Evolutionary conservation across 768 basidiomycete genomes (phyloP), one percentile per base, ranked within the genome.

Genomic region (Rhizopogon sp.): DNA sequence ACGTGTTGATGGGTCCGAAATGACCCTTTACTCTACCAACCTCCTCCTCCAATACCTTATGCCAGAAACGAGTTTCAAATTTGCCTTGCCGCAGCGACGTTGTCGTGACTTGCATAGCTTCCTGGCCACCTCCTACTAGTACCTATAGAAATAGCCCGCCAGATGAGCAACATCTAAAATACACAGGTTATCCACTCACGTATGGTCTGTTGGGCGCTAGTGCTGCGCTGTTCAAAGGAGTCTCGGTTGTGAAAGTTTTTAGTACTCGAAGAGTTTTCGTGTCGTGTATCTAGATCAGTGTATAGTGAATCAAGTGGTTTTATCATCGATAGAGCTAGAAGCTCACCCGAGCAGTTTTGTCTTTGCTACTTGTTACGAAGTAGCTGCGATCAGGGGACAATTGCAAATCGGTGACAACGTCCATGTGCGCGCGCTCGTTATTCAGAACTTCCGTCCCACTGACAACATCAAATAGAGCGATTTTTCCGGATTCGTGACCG

Each of bases 41-140:
- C 69, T 98, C 96, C 76, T 97, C 94, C 72, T 96, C 94, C 63
- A 96, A 90, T 39, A 96, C 79, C 62, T 88, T 93, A 78, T 99
- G 96, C 93, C 94, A 98, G 76, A 99, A 98, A 39, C 94, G 81
- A 10, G 93, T 92, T 74, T 98, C 97, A 70, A 99, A 99, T 72
- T 98, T 97, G 20, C 96, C 97, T 69, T 97, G 92, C 50, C 97
- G 84, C 22, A 84, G 65, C 2, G 93, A 93, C 1, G 96, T 98
- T 7, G 93, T 98, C 13, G 97, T 98, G 50, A 98, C 97, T 64
- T 76, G 85, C 93, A 93, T 96, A 4, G 97, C 97, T 68, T 97
- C 96, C 72, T 98, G 97, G 42, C 97, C 97, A 70, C 97, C 96
- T 43, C 97, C 97, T 22, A 97, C 77, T 33, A 98, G 81, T 42